phyloP scores from a whole-genome alignment of 2,329 filamentous ascomycete genomes.

The Fusarium phyllophilum region DNA sequence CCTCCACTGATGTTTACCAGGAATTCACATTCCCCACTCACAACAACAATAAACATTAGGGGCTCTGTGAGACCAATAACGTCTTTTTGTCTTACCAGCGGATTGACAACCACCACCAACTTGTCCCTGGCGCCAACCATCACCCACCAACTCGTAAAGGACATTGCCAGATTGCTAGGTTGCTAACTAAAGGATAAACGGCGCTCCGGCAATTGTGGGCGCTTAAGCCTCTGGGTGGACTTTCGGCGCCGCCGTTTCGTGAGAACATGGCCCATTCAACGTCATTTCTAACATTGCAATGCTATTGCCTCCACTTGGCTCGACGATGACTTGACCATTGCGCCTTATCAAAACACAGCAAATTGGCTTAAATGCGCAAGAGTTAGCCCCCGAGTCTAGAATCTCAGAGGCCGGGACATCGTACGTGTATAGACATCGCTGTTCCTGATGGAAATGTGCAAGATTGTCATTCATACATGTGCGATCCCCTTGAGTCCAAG shows the following conservation, averaged over 20 bases:
- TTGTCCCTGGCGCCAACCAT: constrained; percentile 10
- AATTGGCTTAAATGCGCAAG: constrained; percentile 19
- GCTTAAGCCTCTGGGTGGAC: constrained; percentile 26
- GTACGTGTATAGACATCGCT: background rate
- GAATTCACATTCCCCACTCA: constrained; percentile 20
- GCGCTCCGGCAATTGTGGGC: constrained; percentile 30
- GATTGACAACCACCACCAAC: constrained; percentile 17
- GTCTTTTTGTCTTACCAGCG: constrained; percentile 30
- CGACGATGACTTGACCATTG: constrained; percentile 26
- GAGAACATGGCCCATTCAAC: constrained; percentile 29
- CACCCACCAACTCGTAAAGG: background rate
- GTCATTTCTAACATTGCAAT: constrained; percentile 32
- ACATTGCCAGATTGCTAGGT: background rate
- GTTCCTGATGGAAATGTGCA: background rate
- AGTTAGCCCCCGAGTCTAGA: constrained; percentile 23
- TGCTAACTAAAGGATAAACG: constrained; percentile 5
- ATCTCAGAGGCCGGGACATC: background rate
- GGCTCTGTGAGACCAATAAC: constrained; percentile 33
- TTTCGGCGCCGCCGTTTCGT: constrained; percentile 20
- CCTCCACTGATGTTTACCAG: background rate
- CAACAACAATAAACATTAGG: constrained; percentile 18
- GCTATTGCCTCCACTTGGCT: constrained; percentile 40
- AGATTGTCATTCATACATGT: background rate
- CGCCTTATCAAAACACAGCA: constrained; percentile 20
- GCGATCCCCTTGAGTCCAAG: background rate